Percentiles rank a stretch among this genome's conserved stretches.
These are phyloP conservation scores for Albophoma yamanashiensis DNA, from an alignment of 2,329 filamentous ascomycete species.

Conservation along the genomic window DNA sequence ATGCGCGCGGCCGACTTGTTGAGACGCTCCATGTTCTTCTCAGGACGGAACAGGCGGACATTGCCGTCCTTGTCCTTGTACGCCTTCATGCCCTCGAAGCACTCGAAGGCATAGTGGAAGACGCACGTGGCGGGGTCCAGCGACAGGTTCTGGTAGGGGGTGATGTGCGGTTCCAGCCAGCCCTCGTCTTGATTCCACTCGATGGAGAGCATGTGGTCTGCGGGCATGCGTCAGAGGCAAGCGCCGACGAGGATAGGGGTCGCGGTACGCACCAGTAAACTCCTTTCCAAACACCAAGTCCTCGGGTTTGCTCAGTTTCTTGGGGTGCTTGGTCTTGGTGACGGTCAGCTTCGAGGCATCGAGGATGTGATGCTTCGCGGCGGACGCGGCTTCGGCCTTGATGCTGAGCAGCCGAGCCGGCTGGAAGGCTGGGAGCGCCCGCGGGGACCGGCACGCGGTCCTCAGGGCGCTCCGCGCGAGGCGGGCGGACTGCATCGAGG, in stretches of 20 bases:
- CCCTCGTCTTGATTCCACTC: constrained; percentile 84
- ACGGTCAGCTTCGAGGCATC: constrained; percentile 69
- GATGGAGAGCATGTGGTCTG: constrained; percentile 93
- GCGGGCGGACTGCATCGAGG: constrained; percentile 19
- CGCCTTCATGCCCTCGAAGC: constrained; percentile 99
- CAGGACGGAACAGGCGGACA: constrained; percentile 82
- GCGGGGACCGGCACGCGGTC: constrained; percentile 21
- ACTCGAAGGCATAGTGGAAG: constrained; percentile 97
- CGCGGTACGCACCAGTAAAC: constrained; percentile 62
- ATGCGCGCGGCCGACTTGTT: constrained; percentile 89
- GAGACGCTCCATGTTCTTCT: constrained; percentile 91
- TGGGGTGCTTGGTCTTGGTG: constrained; percentile 65
- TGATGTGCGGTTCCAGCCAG: constrained; percentile 76
- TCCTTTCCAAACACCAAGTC: constrained; percentile 82
- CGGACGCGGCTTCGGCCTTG: constrained; percentile 36
- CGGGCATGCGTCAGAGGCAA: not conserved
- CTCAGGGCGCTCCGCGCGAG: constrained; percentile 20
- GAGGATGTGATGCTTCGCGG: constrained; percentile 51
- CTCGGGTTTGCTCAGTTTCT: constrained; percentile 60
- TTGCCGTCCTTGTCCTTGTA: constrained; percentile 78
- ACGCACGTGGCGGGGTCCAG: constrained; percentile 95
- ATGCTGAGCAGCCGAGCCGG: constrained; percentile 37
- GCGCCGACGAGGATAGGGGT: not conserved
- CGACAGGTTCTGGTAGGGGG: constrained; percentile 92
- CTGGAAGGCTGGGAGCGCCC: constrained; percentile 20